Conservation (phyloP, 352 stramenopile genomes). For the Thraustotheca clavata region DNA sequence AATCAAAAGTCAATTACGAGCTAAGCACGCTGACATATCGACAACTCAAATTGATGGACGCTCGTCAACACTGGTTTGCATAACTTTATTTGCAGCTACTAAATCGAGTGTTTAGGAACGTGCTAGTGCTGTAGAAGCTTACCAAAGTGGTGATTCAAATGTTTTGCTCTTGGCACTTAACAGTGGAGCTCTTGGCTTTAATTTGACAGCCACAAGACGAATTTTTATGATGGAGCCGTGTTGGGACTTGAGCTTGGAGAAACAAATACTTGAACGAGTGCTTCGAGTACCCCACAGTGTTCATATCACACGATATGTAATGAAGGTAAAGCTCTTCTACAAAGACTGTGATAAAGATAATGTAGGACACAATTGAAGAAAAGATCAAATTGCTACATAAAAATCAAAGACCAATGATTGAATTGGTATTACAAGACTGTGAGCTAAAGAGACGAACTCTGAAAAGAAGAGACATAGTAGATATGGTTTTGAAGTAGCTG, state of each 20-base stretch:
- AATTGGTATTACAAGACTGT: neutral
- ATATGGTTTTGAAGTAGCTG: neutral
- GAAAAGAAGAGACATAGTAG: neutral
- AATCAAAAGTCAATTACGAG: slow-evolving; percentile 39
- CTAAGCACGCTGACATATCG: slow-evolving; percentile 32
- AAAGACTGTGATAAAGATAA: neutral
- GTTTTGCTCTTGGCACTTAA: slow-evolving; percentile 85
- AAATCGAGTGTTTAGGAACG: slow-evolving; percentile 35
- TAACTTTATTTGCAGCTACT: neutral
- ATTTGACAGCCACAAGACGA: slow-evolving; percentile 86
- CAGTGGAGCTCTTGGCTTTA: slow-evolving; percentile 85
- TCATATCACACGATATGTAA: slow-evolving; percentile 72
- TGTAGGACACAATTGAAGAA: slow-evolving; percentile 18
- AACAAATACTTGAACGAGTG: slow-evolving; percentile 81
- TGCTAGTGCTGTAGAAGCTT: slow-evolving; percentile 48
- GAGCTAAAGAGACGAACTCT: neutral
- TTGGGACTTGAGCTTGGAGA: slow-evolving; percentile 89
- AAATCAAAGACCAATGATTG: slow-evolving; percentile 6
- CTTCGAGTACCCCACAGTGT: slow-evolving; percentile 75
- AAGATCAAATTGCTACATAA: slow-evolving; percentile 20
- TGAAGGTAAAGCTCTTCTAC: slow-evolving; percentile 30
- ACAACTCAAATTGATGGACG: slow-evolving; percentile 53
- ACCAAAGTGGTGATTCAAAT: slow-evolving; percentile 48
- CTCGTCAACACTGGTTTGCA: slow-evolving; percentile 32
- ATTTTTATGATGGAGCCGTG: slow-evolving; percentile 92